Base-by-base conservation (phyloP, 176 grass and related monocot genomes). In the Metroxylon sagu region DNA sequence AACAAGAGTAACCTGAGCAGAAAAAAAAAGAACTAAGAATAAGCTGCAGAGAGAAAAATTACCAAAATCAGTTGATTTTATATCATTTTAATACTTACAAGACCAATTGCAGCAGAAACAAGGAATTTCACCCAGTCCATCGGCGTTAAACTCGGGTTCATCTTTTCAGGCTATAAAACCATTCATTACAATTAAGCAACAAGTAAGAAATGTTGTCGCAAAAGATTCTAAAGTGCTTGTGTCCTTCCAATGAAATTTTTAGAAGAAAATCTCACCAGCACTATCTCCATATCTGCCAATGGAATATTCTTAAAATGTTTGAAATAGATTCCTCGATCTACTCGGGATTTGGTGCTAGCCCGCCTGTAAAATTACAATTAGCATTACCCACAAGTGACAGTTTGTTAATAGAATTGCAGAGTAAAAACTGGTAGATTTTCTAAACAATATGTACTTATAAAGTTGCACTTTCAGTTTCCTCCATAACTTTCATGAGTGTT, bases 71-170 rank as follows among this genome's bases (percentile, higher is more conserved):
- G 8, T 43, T 43, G 8, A 43, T 43, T 43, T 12, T 43, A 10
- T 43, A 12, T 43, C 35, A 14, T 43, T 43, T 43, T 43, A 3
- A 51, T 16, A 80, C 81, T 54, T 85, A 98, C 93, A 74, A 98
- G 85, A 57, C 93, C 81, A 76, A 98, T 53, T 30, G 88, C 84
- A 49, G 77, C 93, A 49, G 87, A 98, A 76, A 98, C 30, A 16
- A 98, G 70, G 74, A 98, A 98, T 54, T 82, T 85, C 56, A 92
- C 87, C 93, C 93, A 98, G 62, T 98, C 93, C 93, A 98, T 98
- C 25, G 93, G 93, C 14, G 93, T 98, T 71, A 98, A 85, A 78
- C 81, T 85, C 48, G 93, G 93, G 69, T 92, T 97, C 63, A 85
- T 97, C 87, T 97, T 96, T 77, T 96, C 92, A 63, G 87, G 92